phyloP scores from a whole-genome alignment of 2,329 filamentous ascomycete genomes.

The Graphiopsis chlorocephala region DNA sequence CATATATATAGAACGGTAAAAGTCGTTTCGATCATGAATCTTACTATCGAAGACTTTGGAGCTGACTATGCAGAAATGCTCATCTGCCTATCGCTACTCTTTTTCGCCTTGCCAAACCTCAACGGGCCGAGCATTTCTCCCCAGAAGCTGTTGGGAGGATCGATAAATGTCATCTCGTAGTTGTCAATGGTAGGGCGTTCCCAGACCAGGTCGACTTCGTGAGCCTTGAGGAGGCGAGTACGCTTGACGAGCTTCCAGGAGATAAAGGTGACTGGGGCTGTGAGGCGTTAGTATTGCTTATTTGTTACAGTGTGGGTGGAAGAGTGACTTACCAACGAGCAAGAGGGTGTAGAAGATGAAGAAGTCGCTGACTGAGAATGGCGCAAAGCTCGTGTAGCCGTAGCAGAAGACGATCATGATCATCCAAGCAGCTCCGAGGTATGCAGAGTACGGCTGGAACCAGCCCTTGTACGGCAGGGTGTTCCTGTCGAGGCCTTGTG shows the following conservation, averaged over 20 bases:
- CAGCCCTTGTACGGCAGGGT: constrained; percentile 57
- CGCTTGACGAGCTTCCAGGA: constrained; percentile 64
- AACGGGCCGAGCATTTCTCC: constrained; percentile 48
- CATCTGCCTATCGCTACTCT: constrained; percentile 15
- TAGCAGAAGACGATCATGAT: constrained; percentile 46
- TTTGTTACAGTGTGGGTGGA: not conserved
- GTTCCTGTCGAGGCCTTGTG: constrained; percentile 51
- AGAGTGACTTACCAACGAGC: constrained; percentile 22
- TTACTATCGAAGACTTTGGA: not conserved
- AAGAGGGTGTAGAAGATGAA: constrained; percentile 49
- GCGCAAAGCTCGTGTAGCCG: constrained; percentile 54
- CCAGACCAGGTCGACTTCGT: constrained; percentile 62
- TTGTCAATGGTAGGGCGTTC: constrained; percentile 59
- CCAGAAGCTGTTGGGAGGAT: constrained; percentile 54
- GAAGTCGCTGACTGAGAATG: constrained; percentile 45
- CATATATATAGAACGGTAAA: not conserved
- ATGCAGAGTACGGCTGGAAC: constrained; percentile 54
- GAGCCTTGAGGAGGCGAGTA: constrained; percentile 54
- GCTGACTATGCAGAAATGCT: not conserved
- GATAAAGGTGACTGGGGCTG: constrained; percentile 50
- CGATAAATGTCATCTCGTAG: constrained; percentile 53
- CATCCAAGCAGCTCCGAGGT: constrained; percentile 31
- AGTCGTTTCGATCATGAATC: not conserved
- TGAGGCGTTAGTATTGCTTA: not conserved
- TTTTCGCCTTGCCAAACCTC: constrained; percentile 34